Evolutionary conservation across 2,329 filamentous ascomycete genomes (phyloP), one percentile per base, ranked within the genome.

Genomic region (Phialophora chinensis): DNA sequence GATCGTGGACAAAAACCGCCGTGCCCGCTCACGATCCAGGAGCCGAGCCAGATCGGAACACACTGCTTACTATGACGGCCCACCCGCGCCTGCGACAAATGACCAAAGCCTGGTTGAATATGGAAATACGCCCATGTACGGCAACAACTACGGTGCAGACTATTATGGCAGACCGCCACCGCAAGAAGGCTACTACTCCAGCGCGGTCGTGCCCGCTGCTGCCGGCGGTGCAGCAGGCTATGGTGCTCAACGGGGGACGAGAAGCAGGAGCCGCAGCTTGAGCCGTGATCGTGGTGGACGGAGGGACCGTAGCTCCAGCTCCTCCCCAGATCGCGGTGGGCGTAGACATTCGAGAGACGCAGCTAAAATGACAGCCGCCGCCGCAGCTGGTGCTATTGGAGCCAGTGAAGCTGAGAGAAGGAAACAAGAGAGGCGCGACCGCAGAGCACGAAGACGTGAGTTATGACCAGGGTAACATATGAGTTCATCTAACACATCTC

Each of bases 101-200:
- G 79, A 83, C 73, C 78, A 79, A 73, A 82, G 80, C 66, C 77
- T 89, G 76, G 87, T 89, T 78, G 87, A 88, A 75, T 89, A 90
- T 75, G 87, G 87, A 70, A 82, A 84, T 74, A 84, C 86, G 73
- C 87, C 87, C 7, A 85, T 89, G 62, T 83, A 86, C 71, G 83
- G 85, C 72, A 85, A 85, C 72, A 81, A 81, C 57, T 80, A 78
- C 27, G 73, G 79, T 29, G 79, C 79, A 60, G 78, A 82, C 67
- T 82, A 83, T 69, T 81, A 83, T 68, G 79, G 81, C 27, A 77
- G 79, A 27, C 78, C 80, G 1, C 66, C 73, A 29, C 79, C 75
- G 57, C 76, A 73, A 42, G 76, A 76, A 25, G 75, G 74, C 4
- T 81, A 79, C 67, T 79, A 80, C 70, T 68, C 72, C 47, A 77